A percentile compares a stretch with the other conserved stretches of the same genome.
Evolutionary conservation across 495 filamentous ascomycete genomes (phyloP).

Genomic region (Astrocystis sublimbata): DNA sequence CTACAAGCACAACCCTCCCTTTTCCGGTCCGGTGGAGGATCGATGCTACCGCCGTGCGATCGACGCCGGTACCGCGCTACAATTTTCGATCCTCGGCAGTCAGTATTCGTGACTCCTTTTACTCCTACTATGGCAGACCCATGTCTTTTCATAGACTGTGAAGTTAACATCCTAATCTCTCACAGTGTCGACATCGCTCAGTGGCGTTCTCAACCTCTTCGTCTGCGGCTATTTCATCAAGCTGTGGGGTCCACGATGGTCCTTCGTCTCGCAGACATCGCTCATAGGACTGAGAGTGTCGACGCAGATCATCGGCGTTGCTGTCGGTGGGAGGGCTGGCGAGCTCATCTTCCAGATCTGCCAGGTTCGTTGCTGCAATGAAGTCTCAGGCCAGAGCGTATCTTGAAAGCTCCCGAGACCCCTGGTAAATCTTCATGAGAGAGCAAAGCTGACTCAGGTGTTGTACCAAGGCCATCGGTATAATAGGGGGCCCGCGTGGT

Average conservation of each 20-base stretch:
- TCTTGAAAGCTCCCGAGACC: no score
- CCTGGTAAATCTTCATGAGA: no score
- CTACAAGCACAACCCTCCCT: slow-evolving; percentile 47
- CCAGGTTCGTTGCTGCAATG: no score
- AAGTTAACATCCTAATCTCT: no score
- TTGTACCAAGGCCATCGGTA: slow-evolving; percentile 56
- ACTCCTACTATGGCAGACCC: no score
- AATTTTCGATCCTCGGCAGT: slow-evolving; percentile 55
- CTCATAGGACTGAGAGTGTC: slow-evolving; percentile 54
- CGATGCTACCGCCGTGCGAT: slow-evolving; percentile 52
- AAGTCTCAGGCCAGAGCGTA: no score
- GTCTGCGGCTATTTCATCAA: slow-evolving; percentile 60
- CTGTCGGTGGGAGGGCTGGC: slow-evolving; percentile 49
- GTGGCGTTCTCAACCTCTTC: slow-evolving; percentile 57
- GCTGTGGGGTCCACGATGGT: slow-evolving; percentile 51
- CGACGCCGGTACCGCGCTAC: slow-evolving; percentile 54
- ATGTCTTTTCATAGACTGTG: no score
- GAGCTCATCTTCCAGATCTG: slow-evolving; percentile 55
- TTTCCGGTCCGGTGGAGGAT: slow-evolving; percentile 32
- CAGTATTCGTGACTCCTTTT: no score
- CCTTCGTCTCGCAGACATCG: slow-evolving; percentile 52
- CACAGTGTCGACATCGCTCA: slow-evolving; percentile 50
- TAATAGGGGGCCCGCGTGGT: slow-evolving; percentile 58
- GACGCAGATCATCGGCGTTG: slow-evolving; percentile 56
- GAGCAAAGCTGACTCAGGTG: no score